phyloP scores from a whole-genome alignment of 176 grass and related monocot genomes.

The Aegilops speltoides region DNA sequence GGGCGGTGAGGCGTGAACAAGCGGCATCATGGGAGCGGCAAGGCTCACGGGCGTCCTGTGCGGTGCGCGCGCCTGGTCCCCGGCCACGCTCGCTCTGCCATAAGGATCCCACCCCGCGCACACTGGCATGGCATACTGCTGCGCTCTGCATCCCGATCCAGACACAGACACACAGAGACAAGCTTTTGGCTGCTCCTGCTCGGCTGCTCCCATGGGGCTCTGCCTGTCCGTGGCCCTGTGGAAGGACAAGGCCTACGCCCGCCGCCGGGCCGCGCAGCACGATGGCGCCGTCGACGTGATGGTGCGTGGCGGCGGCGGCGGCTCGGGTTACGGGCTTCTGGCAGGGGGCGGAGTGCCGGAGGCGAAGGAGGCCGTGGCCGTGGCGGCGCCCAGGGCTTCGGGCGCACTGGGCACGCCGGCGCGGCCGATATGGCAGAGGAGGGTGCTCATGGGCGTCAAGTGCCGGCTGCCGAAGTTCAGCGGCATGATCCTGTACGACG shows the following conservation, averaged over 20 bases:
- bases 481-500: conserved; percentile 50
- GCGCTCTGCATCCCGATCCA: conserved; percentile 13
- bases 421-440: conserved; percentile 47
- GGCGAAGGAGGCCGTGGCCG: background rate
- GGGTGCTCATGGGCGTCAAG: conserved; percentile 49
- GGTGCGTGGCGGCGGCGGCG: background rate
- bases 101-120: conserved; percentile 28
- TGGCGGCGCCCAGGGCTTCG: background rate
- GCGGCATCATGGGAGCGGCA: background rate
- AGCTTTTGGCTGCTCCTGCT: background rate
- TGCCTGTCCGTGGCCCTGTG: conserved; percentile 40
- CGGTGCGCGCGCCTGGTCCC: background rate
- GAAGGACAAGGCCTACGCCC: conserved; percentile 37
- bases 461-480: conserved; percentile 48
- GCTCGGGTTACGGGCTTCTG: background rate
- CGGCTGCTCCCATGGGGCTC: conserved; percentile 35
- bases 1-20: conserved; percentile 38
- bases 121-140: background rate
- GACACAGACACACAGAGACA: background rate
- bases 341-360: background rate
- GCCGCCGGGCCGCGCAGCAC: background rate
- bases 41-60: conserved; percentile 31
- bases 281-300: background rate
- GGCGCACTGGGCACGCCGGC: conserved; percentile 25
- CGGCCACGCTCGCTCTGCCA: background rate